These are phyloP conservation scores for Borovskyia barvae DNA, from an alignment of 208 protist species.

Conservation along the genomic window DNA sequence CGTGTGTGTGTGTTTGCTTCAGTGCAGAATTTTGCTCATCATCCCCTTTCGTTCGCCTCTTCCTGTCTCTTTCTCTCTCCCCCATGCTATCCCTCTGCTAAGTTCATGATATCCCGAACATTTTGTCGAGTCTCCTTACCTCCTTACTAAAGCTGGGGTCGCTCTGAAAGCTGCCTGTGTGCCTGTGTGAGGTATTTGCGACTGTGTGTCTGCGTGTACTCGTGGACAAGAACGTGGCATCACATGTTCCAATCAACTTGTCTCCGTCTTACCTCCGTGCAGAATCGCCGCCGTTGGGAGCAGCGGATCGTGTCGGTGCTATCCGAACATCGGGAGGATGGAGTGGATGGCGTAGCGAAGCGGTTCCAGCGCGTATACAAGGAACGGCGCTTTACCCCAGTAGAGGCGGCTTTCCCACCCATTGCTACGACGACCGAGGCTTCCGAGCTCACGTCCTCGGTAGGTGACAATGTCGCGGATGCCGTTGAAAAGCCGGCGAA, in stretches of 20 bases:
- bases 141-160: too few species aligned
- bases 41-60: too few species aligned
- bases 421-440: too few species aligned
- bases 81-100: too few species aligned
- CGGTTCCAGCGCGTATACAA: conserved; percentile 86
- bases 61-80: too few species aligned
- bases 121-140: too few species aligned
- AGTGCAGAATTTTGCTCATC: too few species aligned
- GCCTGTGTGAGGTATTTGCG: neutral
- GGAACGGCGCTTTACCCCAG: conserved; percentile 76
- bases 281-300: conserved; percentile 84
- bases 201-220: neutral
- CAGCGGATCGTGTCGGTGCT: conserved; percentile 79
- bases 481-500: conserved; percentile 30
- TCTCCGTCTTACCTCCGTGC: conserved; percentile 31
- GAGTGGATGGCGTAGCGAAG: conserved; percentile 59
- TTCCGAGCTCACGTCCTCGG: conserved; percentile 29
- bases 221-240: neutral
- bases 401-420: conserved; percentile 81
- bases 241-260: conserved; percentile 15
- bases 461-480: conserved; percentile 7
- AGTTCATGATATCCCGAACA: too few species aligned
- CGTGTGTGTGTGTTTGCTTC: too few species aligned
- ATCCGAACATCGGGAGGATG: conserved; percentile 48
- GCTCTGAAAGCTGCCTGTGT: too few species aligned